Evolutionary conservation across 495 filamentous ascomycete species (phyloP).

Genomic region (Pseudoneurospora amorphoporcata): DNA sequence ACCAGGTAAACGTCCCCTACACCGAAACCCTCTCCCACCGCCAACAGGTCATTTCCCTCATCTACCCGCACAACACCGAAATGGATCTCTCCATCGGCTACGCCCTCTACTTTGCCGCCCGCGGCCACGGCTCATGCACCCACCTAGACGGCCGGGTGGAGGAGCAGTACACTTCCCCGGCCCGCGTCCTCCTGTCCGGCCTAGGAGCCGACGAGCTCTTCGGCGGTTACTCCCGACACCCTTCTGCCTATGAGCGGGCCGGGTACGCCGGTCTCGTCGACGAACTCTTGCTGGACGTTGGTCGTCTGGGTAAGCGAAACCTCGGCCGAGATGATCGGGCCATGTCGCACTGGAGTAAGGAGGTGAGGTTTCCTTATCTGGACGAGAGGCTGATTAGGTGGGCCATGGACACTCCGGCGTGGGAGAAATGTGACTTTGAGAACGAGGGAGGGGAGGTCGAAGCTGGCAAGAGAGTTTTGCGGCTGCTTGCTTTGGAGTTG

Average conservation of each 20-base stretch:
- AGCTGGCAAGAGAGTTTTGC: conserved; percentile 68
- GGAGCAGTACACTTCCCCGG: conserved; percentile 51
- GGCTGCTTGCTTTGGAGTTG: conserved; percentile 65
- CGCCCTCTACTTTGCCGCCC: conserved; percentile 86
- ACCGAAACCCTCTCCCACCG: conserved; percentile 62
- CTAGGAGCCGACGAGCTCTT: conserved; percentile 96
- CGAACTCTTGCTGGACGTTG: conserved; percentile 80
- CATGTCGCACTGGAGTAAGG: conserved; percentile 80
- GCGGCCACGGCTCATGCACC: conserved; percentile 53
- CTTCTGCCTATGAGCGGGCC: conserved; percentile 55
- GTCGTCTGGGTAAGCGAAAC: conserved; percentile 82
- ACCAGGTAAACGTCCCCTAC: conserved; percentile 73
- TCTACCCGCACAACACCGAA: conserved; percentile 89
- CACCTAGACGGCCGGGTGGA: conserved; percentile 1
- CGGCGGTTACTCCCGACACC: conserved; percentile 82
- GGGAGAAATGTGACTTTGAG: conserved; percentile 78
- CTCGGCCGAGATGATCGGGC: conserved; percentile 89
- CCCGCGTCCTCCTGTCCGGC: conserved; percentile 81
- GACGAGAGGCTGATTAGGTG: conserved; percentile 79
- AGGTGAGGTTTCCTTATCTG: conserved; percentile 84
- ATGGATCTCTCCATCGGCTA: conserved; percentile 97
- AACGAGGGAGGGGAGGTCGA: conserved; percentile 43
- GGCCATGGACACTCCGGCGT: conserved; percentile 62
- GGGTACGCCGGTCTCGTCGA: conserved; percentile 64
- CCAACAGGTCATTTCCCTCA: conserved; percentile 57